Evolutionary conservation across 805 yeast genomes (phyloP).

Genomic region (Pichia membranifaciens): DNA sequence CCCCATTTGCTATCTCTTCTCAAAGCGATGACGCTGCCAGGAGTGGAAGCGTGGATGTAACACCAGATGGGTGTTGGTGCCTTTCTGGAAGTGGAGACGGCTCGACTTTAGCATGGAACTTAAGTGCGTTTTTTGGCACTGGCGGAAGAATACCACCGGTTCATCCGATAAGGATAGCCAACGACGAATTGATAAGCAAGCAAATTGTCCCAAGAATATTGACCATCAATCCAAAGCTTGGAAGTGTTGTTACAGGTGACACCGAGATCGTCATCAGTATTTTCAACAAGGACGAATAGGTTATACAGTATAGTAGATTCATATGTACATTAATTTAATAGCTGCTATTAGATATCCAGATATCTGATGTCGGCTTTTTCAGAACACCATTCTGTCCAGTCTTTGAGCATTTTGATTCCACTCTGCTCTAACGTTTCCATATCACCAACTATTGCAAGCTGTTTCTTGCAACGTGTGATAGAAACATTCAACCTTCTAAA

Average conservation of each 20-base stretch:
- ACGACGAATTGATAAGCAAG: neutral
- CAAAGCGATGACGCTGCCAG: slow-evolving; percentile 33
- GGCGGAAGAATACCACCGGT: neutral
- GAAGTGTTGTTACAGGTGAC: slow-evolving; percentile 62
- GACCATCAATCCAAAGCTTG: slow-evolving; percentile 55
- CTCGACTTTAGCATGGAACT: slow-evolving; percentile 48
- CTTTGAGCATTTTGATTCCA: slow-evolving; percentile 42
- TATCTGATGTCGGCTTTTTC: slow-evolving; percentile 61
- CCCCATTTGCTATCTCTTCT: slow-evolving; percentile 28
- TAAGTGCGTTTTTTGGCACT: slow-evolving; percentile 8
- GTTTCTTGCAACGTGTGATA: slow-evolving; percentile 83
- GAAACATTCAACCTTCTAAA: slow-evolving; percentile 84
- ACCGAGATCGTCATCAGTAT: slow-evolving; percentile 42
- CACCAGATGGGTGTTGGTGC: slow-evolving; percentile 63
- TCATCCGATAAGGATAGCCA: slow-evolving; percentile 9
- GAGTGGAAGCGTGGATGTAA: slow-evolving; percentile 51
- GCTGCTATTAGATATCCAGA: slow-evolving; percentile 43
- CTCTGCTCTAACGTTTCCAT: slow-evolving; percentile 56
- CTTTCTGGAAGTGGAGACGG: slow-evolving; percentile 57
- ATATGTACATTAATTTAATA: neutral
- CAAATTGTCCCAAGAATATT: slow-evolving; percentile 41
- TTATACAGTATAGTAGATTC: neutral
- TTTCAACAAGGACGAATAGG: neutral
- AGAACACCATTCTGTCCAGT: slow-evolving; percentile 70
- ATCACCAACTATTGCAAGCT: slow-evolving; percentile 82